Evolutionary conservation across 805 yeast genomes (phyloP).

Genomic region (Tetrapisispora fleetii): DNA sequence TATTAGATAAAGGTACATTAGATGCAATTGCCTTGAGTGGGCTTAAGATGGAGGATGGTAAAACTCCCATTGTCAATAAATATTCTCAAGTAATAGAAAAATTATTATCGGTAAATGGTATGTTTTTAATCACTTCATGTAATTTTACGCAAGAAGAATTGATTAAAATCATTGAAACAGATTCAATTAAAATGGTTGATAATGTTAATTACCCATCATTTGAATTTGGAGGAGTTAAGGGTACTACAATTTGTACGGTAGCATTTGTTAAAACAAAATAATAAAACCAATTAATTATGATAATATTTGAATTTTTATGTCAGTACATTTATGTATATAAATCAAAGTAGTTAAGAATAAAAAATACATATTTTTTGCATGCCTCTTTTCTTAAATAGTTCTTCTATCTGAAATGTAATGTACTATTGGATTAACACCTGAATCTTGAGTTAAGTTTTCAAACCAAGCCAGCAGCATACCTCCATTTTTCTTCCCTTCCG

Average conservation of each 20-base stretch:
- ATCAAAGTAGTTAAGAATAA: background rate
- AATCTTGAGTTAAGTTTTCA: conserved; percentile 72
- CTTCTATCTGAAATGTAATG: conserved; percentile 81
- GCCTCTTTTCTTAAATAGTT: conserved; percentile 38
- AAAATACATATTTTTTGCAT: conserved; percentile 1
- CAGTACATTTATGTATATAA: conserved; percentile 1
- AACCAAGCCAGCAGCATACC: conserved; percentile 84
- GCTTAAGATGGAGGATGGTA: conserved; percentile 35
- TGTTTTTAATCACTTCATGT: conserved; percentile 79
- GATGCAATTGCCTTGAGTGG: conserved; percentile 93
- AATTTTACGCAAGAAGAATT: conserved; percentile 84
- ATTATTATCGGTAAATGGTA: conserved; percentile 45
- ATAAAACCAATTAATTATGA: background rate
- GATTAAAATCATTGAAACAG: conserved; percentile 38
- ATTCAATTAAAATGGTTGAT: conserved; percentile 48
- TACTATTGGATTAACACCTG: conserved; percentile 84
- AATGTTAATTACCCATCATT: conserved; percentile 69
- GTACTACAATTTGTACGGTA: conserved; percentile 79
- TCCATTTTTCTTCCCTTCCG: conserved; percentile 76
- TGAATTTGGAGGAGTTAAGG: conserved; percentile 82
- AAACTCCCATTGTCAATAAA: conserved; percentile 39
- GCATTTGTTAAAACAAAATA: conserved; percentile 48
- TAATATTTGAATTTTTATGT: background rate
- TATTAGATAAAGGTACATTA: conserved; percentile 89
- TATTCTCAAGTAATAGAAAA: conserved; percentile 54